Conservation (phyloP, 139 green algal species). For the Closterium sp. region DNA sequence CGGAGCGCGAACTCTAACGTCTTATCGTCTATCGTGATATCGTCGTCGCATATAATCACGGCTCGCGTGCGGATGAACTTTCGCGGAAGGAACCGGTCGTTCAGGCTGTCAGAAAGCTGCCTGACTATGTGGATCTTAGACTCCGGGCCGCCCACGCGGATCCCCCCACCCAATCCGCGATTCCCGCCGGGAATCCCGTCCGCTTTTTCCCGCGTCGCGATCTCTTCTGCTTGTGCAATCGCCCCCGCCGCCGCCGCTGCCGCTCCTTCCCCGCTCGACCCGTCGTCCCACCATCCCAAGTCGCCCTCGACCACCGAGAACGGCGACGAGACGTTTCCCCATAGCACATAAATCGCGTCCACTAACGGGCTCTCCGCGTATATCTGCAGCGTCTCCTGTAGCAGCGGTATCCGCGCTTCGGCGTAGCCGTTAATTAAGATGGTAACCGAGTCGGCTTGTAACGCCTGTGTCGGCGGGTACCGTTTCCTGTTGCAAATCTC, state of each 20-base stretch:
- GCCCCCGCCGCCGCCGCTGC: background rate
- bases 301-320: background rate
- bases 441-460: slow-evolving; percentile 24
- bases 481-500: slow-evolving; percentile 17
- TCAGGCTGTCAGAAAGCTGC: slow-evolving; percentile 39
- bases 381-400: slow-evolving; percentile 28
- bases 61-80: slow-evolving; percentile 35
- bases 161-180: background rate
- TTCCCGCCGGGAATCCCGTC: background rate
- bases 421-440: slow-evolving; percentile 39
- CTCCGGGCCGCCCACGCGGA: background rate
- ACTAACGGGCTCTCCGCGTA: slow-evolving; percentile 40
- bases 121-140: slow-evolving; percentile 28
- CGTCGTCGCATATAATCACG: slow-evolving; percentile 45
- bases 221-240: background rate
- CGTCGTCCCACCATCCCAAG: background rate
- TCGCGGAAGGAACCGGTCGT: slow-evolving; percentile 46
- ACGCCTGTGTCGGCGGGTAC: slow-evolving; percentile 20
- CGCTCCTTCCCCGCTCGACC: background rate
- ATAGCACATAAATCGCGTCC: slow-evolving; percentile 41
- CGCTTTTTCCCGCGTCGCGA: background rate
- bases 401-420: slow-evolving; percentile 27
- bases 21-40: slow-evolving; percentile 34
- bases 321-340: slow-evolving; percentile 35
- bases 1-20: slow-evolving; percentile 25